phyloP scores from a whole-genome alignment of 164 flowering plant genomes.

The Akebia trifoliata region DNA sequence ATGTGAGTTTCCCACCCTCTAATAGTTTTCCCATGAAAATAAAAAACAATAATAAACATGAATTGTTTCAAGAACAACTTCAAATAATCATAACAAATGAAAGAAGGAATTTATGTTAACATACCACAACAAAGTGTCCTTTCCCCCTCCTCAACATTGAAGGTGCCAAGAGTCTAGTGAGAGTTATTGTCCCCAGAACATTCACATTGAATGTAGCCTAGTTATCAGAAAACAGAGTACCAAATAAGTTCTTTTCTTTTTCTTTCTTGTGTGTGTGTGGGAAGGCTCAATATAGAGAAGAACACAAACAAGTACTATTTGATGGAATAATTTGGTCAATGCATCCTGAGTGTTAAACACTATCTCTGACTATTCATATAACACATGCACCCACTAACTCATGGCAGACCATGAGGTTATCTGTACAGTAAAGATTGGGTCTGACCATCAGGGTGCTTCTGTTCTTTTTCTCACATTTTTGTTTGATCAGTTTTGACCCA shows the following conservation, averaged over 20 bases:
- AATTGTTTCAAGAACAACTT: not conserved
- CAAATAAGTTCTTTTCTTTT: not conserved
- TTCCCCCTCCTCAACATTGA: slow-evolving; percentile 74
- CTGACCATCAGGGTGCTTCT: slow-evolving; percentile 9
- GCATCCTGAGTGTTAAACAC: not conserved
- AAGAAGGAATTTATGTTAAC: slow-evolving; percentile 15
- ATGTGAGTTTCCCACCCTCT: no score
- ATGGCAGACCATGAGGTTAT: not conserved
- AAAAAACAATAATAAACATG: not conserved
- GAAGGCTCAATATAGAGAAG: not conserved
- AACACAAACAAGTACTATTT: not conserved
- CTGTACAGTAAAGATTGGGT: not conserved
- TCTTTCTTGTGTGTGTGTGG: not conserved
- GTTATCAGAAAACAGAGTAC: not conserved
- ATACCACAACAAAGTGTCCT: slow-evolving; percentile 98
- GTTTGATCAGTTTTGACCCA: no score
- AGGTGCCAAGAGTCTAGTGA: slow-evolving; percentile 71
- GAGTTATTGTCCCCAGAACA: slow-evolving; percentile 83
- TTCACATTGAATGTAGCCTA: slow-evolving; percentile 78
- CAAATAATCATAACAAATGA: not conserved
- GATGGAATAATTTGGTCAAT: not conserved
- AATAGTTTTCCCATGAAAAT: no score
- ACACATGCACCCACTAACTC: not conserved
- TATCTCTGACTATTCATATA: not conserved
- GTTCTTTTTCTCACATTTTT: no score